Base-by-base conservation (phyloP, 805 yeast genomes). In the Yarrowia sp. region DNA sequence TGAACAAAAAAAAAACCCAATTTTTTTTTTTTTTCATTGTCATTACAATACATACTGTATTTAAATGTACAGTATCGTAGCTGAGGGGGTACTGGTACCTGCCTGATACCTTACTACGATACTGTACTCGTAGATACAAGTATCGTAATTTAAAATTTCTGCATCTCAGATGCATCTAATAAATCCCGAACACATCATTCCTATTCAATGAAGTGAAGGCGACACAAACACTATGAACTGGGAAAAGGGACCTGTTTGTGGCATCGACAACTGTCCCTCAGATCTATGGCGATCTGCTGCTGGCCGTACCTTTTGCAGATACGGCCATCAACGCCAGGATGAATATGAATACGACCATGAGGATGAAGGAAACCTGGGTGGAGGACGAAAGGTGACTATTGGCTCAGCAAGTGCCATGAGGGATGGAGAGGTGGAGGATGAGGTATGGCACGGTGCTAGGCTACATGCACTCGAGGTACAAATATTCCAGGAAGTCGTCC, bases 221-320 rank as follows among this genome's bases (percentile, higher is more conserved):
- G 12, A 19, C 32, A 30, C 19, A 17, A 9, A 12, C 12, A 22
- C 58, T 9, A 58, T 58, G 63, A 30, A 33, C 21, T 58, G 63
- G 63, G 30, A 19, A n/a, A 40, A 16, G 63, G 98, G 99, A 1
- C 87, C 89, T 4, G 76, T 87, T 5, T 93, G 99, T 80, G 98
- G 98, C 0, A 85, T 86, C 2, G 92, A 89, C 68, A 93, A 93
- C 78, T 93, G 99, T 76, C 84, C 89, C 4, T 89, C 97, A 0
- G 77, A 85, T 40, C 81, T 87, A 59, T 93, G 90, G 84, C 81
- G 87, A 59, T 75, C 83, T 32, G 77, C 85, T 3, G 90, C 89
- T 70, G 99, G 99, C 26, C 84, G 84, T 59, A 82, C 86, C 65
- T 87, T 92, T 11, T 93, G 99, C 73, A 93, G 89, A 70, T 88